These are phyloP conservation scores for Cladophialophora exuberans DNA, from an alignment of 2,329 filamentous ascomycete species.

Conservation along the genomic window DNA sequence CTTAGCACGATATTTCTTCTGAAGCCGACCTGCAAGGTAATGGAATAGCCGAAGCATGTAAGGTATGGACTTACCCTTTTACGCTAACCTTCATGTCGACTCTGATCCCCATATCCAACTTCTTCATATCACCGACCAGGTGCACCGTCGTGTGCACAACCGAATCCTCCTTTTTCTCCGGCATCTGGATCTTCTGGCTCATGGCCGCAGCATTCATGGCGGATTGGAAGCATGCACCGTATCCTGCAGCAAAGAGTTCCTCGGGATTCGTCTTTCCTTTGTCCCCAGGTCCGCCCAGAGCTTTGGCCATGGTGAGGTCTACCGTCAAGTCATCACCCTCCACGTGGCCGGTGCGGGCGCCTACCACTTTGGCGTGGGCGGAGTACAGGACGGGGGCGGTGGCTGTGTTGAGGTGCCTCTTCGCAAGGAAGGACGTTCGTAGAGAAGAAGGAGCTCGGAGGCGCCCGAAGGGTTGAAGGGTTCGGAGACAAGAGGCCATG, in stretches of 20 bases:
- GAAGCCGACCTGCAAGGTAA: background rate
- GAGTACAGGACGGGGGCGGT: slow-evolving; percentile 45
- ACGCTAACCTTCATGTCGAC: slow-evolving; percentile 49
- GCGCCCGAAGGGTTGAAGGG: no score
- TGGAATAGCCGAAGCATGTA: background rate
- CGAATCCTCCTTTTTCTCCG: slow-evolving; percentile 40
- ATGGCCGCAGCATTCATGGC: slow-evolving; percentile 51
- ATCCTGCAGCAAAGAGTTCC: slow-evolving; percentile 53
- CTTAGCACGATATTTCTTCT: no score
- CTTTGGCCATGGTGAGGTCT: slow-evolving; percentile 49
- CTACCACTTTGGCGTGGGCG: slow-evolving; percentile 43
- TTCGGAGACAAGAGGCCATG: no score
- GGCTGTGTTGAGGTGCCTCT: slow-evolving; percentile 38
- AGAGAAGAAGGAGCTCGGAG: no score
- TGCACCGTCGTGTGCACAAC: slow-evolving; percentile 49
- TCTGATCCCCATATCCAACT: slow-evolving; percentile 49
- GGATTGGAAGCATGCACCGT: slow-evolving; percentile 53
- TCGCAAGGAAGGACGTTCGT: no score
- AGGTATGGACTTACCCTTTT: slow-evolving; percentile 26
- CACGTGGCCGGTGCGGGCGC: slow-evolving; percentile 43
- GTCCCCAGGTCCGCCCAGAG: slow-evolving; percentile 45
- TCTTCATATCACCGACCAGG: slow-evolving; percentile 50
- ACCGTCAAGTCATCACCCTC: slow-evolving; percentile 41
- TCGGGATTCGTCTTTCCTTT: slow-evolving; percentile 51
- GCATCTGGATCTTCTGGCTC: slow-evolving; percentile 47